Conservation (phyloP, 2,329 filamentous ascomycete species). For the Colletotrichum filicis region DNA sequence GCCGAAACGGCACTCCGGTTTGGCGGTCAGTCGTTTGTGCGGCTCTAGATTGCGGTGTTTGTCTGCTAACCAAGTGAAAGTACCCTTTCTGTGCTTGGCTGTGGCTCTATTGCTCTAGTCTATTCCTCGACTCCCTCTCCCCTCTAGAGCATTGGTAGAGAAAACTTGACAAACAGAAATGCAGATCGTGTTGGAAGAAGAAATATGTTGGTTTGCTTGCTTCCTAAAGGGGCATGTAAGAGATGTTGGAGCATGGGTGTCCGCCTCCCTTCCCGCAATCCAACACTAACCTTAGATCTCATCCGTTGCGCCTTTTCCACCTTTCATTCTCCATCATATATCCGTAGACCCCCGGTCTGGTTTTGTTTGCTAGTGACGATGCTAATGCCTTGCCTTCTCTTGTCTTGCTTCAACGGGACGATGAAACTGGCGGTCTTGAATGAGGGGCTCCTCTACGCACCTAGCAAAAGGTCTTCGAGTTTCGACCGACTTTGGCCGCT, state of each 20-base stretch:
- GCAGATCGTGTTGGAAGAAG: conserved; percentile 11
- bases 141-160: background rate
- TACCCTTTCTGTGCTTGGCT: background rate
- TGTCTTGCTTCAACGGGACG: background rate
- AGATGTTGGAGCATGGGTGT: background rate
- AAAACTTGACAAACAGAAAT: background rate
- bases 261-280: background rate
- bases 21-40: background rate
- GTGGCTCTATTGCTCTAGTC: background rate
- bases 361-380: background rate
- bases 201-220: conserved; percentile 4
- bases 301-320: background rate
- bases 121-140: background rate
- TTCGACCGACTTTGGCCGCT: too few species aligned
- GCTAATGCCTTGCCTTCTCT: background rate
- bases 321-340: background rate
- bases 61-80: background rate
- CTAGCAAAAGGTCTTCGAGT: background rate
- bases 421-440: background rate
- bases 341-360: background rate
- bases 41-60: background rate
- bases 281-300: background rate
- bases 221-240: background rate
- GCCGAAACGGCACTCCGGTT: background rate
- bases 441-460: background rate